Evolutionary conservation across 2,329 filamentous ascomycete genomes (phyloP).

Genomic region (Colletotrichum sp.): DNA sequence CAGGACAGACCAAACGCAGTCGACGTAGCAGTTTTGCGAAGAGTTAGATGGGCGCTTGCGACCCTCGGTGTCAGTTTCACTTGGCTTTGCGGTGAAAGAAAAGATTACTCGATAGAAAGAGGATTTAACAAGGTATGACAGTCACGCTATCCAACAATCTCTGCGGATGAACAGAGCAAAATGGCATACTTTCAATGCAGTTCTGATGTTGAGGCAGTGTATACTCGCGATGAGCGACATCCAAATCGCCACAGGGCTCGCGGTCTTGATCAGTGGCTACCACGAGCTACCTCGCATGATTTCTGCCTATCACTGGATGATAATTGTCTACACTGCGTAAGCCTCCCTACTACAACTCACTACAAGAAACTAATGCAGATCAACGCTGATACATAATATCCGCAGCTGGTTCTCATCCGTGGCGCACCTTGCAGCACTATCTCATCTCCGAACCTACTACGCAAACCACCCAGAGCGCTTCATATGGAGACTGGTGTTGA

Average conservation of each 20-base stretch:
- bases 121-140: background rate
- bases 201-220: background rate
- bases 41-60: fast-evolving
- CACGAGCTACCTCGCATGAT: background rate
- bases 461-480: background rate
- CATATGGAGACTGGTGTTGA: background rate
- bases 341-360: fast-evolving
- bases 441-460: background rate
- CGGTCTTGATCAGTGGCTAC: background rate
- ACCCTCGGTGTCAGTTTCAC: background rate
- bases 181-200: fast-evolving
- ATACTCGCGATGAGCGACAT: background rate
- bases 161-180: fast-evolving
- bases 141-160: fast-evolving
- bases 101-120: background rate
- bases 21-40: background rate
- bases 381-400: background rate
- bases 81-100: fast-evolving
- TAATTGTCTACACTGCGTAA: background rate
- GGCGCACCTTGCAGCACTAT: background rate
- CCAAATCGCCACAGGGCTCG: background rate
- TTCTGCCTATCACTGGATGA: background rate
- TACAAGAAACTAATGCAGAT: fast-evolving
- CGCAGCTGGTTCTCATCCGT: background rate
- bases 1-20: background rate